Evolutionary conservation across 345 rosid genomes (phyloP).

Genomic region (Alliaria petiolata): DNA sequence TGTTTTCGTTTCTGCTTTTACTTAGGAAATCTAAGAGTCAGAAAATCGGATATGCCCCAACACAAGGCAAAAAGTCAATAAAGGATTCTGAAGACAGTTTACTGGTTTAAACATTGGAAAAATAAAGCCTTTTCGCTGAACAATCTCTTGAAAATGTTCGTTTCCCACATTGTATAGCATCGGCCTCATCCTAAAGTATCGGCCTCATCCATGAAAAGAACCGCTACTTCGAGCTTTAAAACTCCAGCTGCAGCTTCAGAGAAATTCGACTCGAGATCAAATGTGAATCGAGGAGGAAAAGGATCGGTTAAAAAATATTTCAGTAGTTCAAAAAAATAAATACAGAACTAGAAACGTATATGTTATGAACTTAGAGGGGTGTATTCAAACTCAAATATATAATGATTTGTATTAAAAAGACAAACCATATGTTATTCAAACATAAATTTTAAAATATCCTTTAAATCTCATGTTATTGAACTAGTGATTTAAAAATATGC

Average conservation of each 20-base stretch:
- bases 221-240: conserved; percentile 3
- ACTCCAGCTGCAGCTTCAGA: conserved; percentile 30
- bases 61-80: too few relatives aligned
- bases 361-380: too few relatives aligned
- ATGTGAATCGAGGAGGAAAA: conserved; percentile 27
- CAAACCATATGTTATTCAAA: too few relatives aligned
- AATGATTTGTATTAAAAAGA: too few relatives aligned
- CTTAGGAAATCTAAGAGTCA: conserved; percentile 59
- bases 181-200: conserved; percentile 36
- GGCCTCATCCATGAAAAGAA: conserved; percentile 33
- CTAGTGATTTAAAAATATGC: too few relatives aligned
- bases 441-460: too few relatives aligned
- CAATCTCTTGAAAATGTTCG: conserved; percentile 6
- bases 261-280: conserved; percentile 26
- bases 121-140: not conserved
- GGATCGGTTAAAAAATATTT: not conserved
- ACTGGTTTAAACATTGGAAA: not conserved
- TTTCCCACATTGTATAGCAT: conserved; percentile 36
- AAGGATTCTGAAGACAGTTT: conserved; percentile 27
- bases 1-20: conserved; percentile 20
- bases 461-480: too few relatives aligned
- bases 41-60: conserved; percentile 75
- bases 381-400: too few relatives aligned
- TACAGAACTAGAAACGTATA: too few relatives aligned
- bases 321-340: too few relatives aligned